Base-by-base conservation (phyloP, 2,329 filamentous ascomycete genomes). In the Fusarium verrucosum region DNA sequence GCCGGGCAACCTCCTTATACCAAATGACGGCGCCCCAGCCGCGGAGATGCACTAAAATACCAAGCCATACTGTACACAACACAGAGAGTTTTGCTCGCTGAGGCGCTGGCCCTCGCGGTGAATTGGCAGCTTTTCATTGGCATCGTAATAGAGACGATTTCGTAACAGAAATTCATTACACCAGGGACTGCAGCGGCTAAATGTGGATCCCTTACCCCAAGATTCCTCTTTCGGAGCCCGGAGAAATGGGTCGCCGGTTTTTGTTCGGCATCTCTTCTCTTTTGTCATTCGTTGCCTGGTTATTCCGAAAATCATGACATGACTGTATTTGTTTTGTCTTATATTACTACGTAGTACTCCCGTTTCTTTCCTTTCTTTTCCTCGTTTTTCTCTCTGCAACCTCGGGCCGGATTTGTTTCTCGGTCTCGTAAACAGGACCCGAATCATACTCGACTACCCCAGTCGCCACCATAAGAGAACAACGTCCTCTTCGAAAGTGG, bases 41-140 rank as follows among this genome's bases (percentile, higher is more conserved):
- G 71, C 72, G 72, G 72, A 73, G 72, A 74, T 72, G 47, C 47
- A 40, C 11, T 6, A 23, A 37, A 50, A 47, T n/a, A 13, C 41
- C 37, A 28, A n/a, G 7, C n/a, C 8, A 11, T 33, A 44, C 14
- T 13, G 20, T 23, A n/a, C 23, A 28, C 40, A 19, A 19, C 25
- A 7, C n/a, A 23, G n/a, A n/a, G n/a, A n/a, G n/a, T n/a, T n/a
- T n/a, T n/a, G n/a, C n/a, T n/a, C n/a, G n/a, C n/a, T n/a, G n/a
- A n/a, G n/a, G n/a, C n/a, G n/a, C n/a, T n/a, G n/a, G n/a, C n/a
- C n/a, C n/a, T n/a, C n/a, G n/a, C n/a, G n/a, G n/a, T 10, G 14
- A 4, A 35, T 22, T 38, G 46, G 16, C 19, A 35, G 33, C 7
- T 57, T 57, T 25, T 47, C n/a, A 71, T 71, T 71, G 69, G 69